Conservation (phyloP, 2,329 filamentous ascomycete genomes). For the Curvularia sp. region DNA sequence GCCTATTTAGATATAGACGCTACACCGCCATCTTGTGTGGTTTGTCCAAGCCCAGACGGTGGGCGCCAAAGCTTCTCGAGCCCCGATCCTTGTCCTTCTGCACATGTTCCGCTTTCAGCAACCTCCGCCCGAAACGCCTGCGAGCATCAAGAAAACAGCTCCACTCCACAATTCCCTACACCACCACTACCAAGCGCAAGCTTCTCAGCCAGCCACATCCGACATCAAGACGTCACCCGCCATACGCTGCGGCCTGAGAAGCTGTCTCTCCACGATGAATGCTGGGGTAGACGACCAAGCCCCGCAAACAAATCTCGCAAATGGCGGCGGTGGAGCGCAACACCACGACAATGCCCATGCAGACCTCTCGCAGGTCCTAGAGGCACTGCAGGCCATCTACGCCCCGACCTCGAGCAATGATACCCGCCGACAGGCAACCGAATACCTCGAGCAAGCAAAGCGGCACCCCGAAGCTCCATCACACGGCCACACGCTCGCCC, state of each 20-base stretch:
- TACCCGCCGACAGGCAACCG: constrained; percentile 79
- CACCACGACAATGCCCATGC: constrained; percentile 31
- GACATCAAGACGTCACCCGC: background rate
- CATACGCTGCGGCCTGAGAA: constrained; percentile 15
- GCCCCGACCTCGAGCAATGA: constrained; percentile 81
- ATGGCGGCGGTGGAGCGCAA: constrained; percentile 29
- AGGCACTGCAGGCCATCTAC: constrained; percentile 88
- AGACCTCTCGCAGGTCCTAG: constrained; percentile 72
- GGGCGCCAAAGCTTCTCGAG: constrained; percentile 27
- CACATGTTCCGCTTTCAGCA: constrained; percentile 20
- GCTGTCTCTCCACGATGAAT: constrained; percentile 43
- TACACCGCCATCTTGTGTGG: constrained; percentile 28
- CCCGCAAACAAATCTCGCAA: constrained; percentile 36
- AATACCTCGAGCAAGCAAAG: constrained; percentile 87
- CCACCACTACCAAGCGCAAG: background rate
- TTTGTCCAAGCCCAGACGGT: constrained; percentile 20
- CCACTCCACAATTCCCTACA: background rate
- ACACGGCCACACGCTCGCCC: constrained; percentile 83
- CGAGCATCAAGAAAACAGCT: background rate
- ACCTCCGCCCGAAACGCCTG: constrained; percentile 9
- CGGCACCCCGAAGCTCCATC: constrained; percentile 78
- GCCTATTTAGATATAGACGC: constrained; percentile 16
- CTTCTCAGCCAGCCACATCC: background rate
- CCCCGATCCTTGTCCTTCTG: constrained; percentile 17
- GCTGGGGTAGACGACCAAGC: constrained; percentile 33